Evolutionary conservation across 2,329 filamentous ascomycete species (phyloP), one percentile per base, ranked within the genome.

Genomic region (Cladosporium sp.): DNA sequence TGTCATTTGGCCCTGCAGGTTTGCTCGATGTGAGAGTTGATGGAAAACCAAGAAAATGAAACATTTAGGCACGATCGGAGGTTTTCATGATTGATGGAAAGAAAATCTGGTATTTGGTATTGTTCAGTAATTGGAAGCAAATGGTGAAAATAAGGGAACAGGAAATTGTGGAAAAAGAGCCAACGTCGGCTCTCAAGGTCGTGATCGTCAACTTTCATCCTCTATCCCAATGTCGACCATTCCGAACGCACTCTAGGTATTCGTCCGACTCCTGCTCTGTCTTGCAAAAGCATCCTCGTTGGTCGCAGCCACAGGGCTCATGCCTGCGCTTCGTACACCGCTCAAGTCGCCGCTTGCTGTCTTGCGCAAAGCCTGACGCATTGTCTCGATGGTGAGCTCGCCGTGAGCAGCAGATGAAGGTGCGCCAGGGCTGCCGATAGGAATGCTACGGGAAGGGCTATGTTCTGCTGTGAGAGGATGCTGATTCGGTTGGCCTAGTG

Each of bases 361-460:
- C 73, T 90, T 88, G 70, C 89, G 82, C 69, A 97, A 78, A 15
- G 91, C 92, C 75, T 97, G 92, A 55, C 88, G 83, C 92, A 97
- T 96, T 3, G 92, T 97, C 79, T 97, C 92, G 64, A 97, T 89
- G 60, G 89, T 91, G 60, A 97, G 78, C 63, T 96, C 92, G 25
- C 86, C 84, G 47, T 79, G 81, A 61, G 79, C 78, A 5, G 59
- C 61, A 17, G 52, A 7, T 17, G n/a, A 15, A 7, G 17, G 15
- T 17, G 42, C 9, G 60, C 57, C 15, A 20, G 64, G 52, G 45
- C 63, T 64, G 25, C 61, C 39, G 8, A 55, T 37, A 3, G 51
- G 28, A 17, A 59, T 28, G 40, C 57, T 39, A 17, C 51, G 49
- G 36, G 54, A 40, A 12, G 49, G 49, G 25, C 54, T 56, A n/a